Conservation (phyloP, 2,329 filamentous ascomycete genomes). For the Aaosphaeria arxii region DNA sequence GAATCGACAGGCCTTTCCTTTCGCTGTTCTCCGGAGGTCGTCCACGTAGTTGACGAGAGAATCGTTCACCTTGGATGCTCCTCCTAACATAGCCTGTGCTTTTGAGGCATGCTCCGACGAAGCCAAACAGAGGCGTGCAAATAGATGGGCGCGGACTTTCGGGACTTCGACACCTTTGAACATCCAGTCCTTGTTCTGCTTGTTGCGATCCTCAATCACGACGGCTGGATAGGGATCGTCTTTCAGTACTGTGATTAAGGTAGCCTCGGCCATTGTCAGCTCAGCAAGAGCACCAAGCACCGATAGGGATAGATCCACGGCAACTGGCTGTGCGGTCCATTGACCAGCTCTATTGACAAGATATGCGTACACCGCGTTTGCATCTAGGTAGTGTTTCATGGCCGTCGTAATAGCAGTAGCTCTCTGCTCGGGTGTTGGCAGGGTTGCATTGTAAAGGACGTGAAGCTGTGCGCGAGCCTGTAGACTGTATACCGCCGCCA, state of each 20-base stretch:
- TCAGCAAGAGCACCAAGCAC: slow-evolving; percentile 48
- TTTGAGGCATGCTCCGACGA: slow-evolving; percentile 83
- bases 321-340: slow-evolving; percentile 30
- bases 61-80: slow-evolving; percentile 54
- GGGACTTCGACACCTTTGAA: slow-evolving; percentile 84
- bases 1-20: slow-evolving; percentile 85
- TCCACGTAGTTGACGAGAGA: slow-evolving; percentile 70
- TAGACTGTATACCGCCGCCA: slow-evolving; percentile 71
- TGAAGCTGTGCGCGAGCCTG: slow-evolving; percentile 71
- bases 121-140: slow-evolving; percentile 82
- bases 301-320: slow-evolving; percentile 42
- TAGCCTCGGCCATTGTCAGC: slow-evolving; percentile 81
- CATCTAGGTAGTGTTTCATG: slow-evolving; percentile 73
- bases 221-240: slow-evolving; percentile 89
- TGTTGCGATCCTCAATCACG: slow-evolving; percentile 77
- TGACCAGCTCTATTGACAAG: slow-evolving; percentile 57
- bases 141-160: slow-evolving; percentile 83
- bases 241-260: slow-evolving; percentile 83
- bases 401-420: slow-evolving; percentile 68
- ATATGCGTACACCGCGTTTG: slow-evolving; percentile 74
- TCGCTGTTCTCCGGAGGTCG: slow-evolving; percentile 69
- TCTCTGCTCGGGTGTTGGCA: slow-evolving; percentile 59
- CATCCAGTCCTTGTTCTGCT: slow-evolving; percentile 92
- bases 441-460: slow-evolving; percentile 65
- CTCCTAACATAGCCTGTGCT: slow-evolving; percentile 54